Percentiles rank a stretch among this genome's conserved stretches.
Conservation (phyloP, 495 filamentous ascomycete genomes). For the Aspergillus bridgeri region DNA sequence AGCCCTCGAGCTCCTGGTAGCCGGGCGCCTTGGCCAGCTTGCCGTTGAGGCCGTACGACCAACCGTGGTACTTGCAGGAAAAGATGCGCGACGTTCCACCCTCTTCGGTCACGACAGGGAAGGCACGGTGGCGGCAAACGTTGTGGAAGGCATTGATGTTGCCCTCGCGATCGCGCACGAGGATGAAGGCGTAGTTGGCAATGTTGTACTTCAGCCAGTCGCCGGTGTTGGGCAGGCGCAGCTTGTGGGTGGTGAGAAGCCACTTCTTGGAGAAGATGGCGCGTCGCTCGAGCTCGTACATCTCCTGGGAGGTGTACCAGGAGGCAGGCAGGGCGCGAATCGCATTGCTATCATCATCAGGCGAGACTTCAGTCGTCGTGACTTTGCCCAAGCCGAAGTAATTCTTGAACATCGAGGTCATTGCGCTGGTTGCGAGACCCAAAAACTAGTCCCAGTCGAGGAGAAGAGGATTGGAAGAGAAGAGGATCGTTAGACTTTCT, state of each 20-base stretch:
- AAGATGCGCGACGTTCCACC: conserved; percentile 49
- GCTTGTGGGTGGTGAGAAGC: conserved; percentile 50
- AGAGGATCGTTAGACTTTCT: background rate
- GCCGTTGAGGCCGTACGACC: conserved; percentile 57
- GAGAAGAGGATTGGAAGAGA: background rate
- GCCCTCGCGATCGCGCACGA: conserved; percentile 46
- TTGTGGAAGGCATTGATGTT: conserved; percentile 58
- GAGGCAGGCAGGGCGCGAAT: conserved; percentile 41
- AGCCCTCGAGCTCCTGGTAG: conserved; percentile 51
- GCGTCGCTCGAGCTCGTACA: conserved; percentile 52
- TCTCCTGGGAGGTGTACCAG: conserved; percentile 48
- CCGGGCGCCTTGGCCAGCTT: conserved; percentile 56
- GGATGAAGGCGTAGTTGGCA: conserved; percentile 48
- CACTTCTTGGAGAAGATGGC: conserved; percentile 52
- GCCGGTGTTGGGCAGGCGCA: conserved; percentile 44
- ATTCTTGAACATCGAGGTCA: conserved; percentile 11
- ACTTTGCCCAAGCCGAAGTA: conserved; percentile 23
- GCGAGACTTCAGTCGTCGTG: conserved; percentile 1
- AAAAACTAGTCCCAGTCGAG: background rate
- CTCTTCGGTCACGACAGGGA: conserved; percentile 50
- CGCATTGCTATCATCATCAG: conserved; percentile 14
- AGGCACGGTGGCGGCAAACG: conserved; percentile 56
- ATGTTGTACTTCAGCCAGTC: conserved; percentile 47
- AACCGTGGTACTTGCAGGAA: conserved; percentile 59
- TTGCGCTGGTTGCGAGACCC: background rate